These are phyloP conservation scores for Candida pseudofarinosa DNA, from an alignment of 805 yeast species.

Conservation along the genomic window DNA sequence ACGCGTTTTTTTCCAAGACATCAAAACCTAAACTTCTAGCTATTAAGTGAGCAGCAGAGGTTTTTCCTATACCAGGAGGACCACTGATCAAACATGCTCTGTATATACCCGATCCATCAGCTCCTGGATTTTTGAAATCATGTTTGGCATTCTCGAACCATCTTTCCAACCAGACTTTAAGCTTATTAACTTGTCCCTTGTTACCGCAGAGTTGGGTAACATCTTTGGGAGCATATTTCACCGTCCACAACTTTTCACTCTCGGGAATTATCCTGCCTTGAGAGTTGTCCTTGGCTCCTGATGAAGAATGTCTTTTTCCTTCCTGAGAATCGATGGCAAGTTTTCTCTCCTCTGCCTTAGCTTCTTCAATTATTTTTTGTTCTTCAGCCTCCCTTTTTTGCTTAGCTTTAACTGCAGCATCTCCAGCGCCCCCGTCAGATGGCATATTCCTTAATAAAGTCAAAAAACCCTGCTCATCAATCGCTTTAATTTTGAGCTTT, in stretches of 20 bases:
- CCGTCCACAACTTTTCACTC: constrained; percentile 83
- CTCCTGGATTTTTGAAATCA: constrained; percentile 54
- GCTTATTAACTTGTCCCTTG: constrained; percentile 63
- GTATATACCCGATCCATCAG: constrained; percentile 63
- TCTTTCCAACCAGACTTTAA: constrained; percentile 68
- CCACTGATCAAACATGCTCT: constrained; percentile 86
- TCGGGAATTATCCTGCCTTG: constrained; percentile 38
- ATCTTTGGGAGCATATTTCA: constrained; percentile 81
- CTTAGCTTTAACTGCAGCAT: constrained; percentile 67
- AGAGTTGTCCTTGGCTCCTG: not conserved
- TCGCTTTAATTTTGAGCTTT: constrained; percentile 69
- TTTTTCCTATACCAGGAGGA: constrained; percentile 84
- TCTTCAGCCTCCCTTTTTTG: constrained; percentile 69
- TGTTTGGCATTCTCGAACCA: constrained; percentile 63
- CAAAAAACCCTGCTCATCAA: constrained; percentile 82
- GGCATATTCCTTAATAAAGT: constrained; percentile 78
- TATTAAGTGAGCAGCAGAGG: constrained; percentile 74
- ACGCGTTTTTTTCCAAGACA: constrained; percentile 73
- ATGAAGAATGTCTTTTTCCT: constrained; percentile 7
- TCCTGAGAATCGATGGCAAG: constrained; percentile 13
- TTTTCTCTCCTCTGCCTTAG: constrained; percentile 37
- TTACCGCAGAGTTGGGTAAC: constrained; percentile 86
- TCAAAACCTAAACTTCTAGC: constrained; percentile 70
- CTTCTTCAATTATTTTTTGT: constrained; percentile 43
- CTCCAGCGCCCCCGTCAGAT: constrained; percentile 86